Evolutionary conservation across 1,284 basidiomycete species (phyloP), one percentile per base, ranked within the genome.

Genomic region (Rhizopogon hawkerae): DNA sequence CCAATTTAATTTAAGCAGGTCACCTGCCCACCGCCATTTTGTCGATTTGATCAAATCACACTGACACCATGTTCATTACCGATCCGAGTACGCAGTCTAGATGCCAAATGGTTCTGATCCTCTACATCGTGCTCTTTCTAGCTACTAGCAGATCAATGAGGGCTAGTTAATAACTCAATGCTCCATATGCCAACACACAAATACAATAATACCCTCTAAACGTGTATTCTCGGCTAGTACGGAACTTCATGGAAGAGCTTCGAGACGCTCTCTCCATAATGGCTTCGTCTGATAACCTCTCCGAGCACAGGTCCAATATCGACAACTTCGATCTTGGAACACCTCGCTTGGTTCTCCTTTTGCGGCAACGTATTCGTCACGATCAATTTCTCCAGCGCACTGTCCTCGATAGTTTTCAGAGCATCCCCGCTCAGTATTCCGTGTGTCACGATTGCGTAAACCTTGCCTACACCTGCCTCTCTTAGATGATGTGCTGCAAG

Each of bases 321-420:
- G 58, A 99, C 88, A 58, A 94, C 90, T 73, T 97, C 93, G 46
- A 99, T 84, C 75, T 96, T 97, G 51, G 69, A 64, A 69, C 94
- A 96, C 55, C 67, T 66, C 42, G 73, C 76, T 63, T 83, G 76
- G 70, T 97, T 95, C 57, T 77, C 83, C 54, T 73, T 60, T 69
- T 98, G 95, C 38, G 96, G 96, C 38, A 98, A 81, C 64, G 96
- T 98, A 73, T 99, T 99, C 59, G 96, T 98, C 59, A 98, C 93
- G 50, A 98, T 92, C 63, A 99, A 72, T 76, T 94, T 96, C 70
- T 95, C 91, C 68, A 99, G 71, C 55, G 79, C 80, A 58, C 87
- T 91, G 59, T 76, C 74, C 59, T 78, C 75, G 54, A 95, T 81
- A 26, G 74, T 73, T 68, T 76, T 69, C 56, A 97, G 74, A 44